Evolutionary conservation across 1,284 basidiomycete species (phyloP).

Genomic region (Phaffia rhodozyma): DNA sequence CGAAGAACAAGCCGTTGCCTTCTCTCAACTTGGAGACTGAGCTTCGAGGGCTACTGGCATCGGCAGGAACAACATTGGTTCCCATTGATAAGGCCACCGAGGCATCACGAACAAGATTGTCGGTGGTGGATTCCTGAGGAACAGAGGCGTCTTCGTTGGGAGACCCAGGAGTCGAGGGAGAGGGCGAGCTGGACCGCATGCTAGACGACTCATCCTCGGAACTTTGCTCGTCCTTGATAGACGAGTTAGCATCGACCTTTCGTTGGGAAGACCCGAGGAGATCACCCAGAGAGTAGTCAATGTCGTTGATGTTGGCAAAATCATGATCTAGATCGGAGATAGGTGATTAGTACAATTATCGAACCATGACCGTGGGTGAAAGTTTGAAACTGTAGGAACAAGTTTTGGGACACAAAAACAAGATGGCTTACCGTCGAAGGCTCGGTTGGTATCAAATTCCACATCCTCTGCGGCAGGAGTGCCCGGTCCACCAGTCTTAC

Average conservation of each 20-base stretch:
- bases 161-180: not conserved
- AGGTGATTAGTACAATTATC: conserved; percentile 21
- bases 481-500: conserved; percentile 44
- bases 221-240: conserved; percentile 17
- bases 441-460: conserved; percentile 15
- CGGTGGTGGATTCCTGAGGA: conserved; percentile 25
- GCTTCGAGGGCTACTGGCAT: conserved; percentile 37
- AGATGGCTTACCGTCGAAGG: conserved; percentile 11
- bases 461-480: conserved; percentile 10
- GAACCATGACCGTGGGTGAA: not conserved
- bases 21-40: conserved; percentile 49
- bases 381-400: not conserved
- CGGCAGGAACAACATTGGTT: conserved; percentile 13
- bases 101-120: conserved; percentile 31
- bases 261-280: conserved; percentile 46
- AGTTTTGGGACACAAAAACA: not conserved
- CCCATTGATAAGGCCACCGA: conserved; percentile 30
- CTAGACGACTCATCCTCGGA: conserved; percentile 19
- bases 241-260: conserved; percentile 1
- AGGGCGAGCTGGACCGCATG: not conserved
- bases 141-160: conserved; percentile 29
- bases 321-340: conserved; percentile 51
- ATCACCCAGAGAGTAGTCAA: conserved; percentile 81
- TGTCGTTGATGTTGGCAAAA: conserved; percentile 94
- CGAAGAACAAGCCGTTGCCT: conserved; percentile 76